Percentiles rank a stretch among this genome's conserved stretches.
phyloP scores from a whole-genome alignment of 2,329 filamentous ascomycete genomes.

The Aspergillus caelatus region DNA sequence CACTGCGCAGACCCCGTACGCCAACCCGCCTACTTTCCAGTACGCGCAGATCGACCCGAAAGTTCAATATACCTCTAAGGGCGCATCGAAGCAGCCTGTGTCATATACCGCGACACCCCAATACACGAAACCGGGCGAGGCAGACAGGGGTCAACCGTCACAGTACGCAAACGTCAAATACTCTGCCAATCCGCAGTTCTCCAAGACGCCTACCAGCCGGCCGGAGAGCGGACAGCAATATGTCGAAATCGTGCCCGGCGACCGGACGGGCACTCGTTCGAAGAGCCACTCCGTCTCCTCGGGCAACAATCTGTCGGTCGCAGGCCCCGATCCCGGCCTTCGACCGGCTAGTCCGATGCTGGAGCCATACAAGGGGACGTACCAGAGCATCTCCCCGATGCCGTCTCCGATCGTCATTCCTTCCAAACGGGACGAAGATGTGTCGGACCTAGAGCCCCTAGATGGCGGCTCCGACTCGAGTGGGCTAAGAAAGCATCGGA shows the following conservation, averaged over 20 bases:
- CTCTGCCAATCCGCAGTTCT: conserved; percentile 22
- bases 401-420: conserved; percentile 72
- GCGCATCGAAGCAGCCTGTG: conserved; percentile 25
- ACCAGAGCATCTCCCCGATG: conserved; percentile 93
- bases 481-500: conserved; percentile 29
- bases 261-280: conserved; percentile 27
- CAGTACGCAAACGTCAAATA: conserved; percentile 17
- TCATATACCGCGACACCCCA: conserved; percentile 30
- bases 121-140: conserved; percentile 23
- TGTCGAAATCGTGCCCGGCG: conserved; percentile 39
- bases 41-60: conserved; percentile 45
- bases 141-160: conserved; percentile 9
- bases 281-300: conserved; percentile 42
- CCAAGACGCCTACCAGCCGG: conserved; percentile 25
- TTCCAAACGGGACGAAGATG: conserved; percentile 58
- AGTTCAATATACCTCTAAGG: conserved; percentile 42
- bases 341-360: conserved; percentile 82
- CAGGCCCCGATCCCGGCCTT: conserved; percentile 39
- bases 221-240: conserved; percentile 32
- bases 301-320: conserved; percentile 42
- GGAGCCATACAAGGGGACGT: conserved; percentile 91
- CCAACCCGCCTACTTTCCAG: conserved; percentile 37
- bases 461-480: conserved; percentile 34
- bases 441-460: conserved; percentile 54
- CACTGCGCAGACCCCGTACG: conserved; percentile 28